Base-by-base conservation (phyloP, 306 rosid genomes). In the Dicorynia guianensis region DNA sequence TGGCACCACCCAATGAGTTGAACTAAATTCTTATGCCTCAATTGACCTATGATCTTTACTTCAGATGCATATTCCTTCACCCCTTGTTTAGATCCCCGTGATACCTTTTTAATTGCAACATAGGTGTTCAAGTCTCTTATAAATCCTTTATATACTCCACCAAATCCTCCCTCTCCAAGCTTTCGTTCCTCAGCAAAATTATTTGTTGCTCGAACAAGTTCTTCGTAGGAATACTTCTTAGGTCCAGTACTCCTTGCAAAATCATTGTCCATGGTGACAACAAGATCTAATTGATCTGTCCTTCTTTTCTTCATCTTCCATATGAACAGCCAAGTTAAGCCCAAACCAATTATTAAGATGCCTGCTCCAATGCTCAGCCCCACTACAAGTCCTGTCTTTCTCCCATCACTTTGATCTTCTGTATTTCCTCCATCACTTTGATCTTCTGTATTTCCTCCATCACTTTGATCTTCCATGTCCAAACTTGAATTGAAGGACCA, bases 121-220 rank as follows among this genome's bases (percentile, higher is more conserved):
- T 58, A 43, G 15, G 72, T 47, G 40, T 83, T 69, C 15, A 59
- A 14, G 6, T 76, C 66, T 40, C 49, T 63, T 7, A 84, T 17
- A 12, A 60, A 75, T 4, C 90, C 90, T 69, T 53, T 79, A 35
- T 81, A 84, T 11, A 87, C 86, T 4, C 66, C 77, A 6, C 91
- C 88, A 76, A 87, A 87, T 9, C 88, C 86, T 6, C 88, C 88
- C 35, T 72, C 67, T 0, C 88, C 91, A 5, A 87, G 85, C 50
- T 84, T 87, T 5, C 49, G 46, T 5, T 44, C 20, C 40, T 78
- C 86, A 11, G 64, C 48, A 48, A 84, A 84, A 40, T 79, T 76
- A 53, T 79, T 65, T 7, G 90, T 81, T 6, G 88, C 86, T 8
- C 8, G 15, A 7, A 7, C 74, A 50, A 85, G 39, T 10, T 76